Percentiles rank a stretch among this genome's conserved stretches.
phyloP scores from a whole-genome alignment of 495 filamentous ascomycete genomes.

The Trypethelium eluteriae region DNA sequence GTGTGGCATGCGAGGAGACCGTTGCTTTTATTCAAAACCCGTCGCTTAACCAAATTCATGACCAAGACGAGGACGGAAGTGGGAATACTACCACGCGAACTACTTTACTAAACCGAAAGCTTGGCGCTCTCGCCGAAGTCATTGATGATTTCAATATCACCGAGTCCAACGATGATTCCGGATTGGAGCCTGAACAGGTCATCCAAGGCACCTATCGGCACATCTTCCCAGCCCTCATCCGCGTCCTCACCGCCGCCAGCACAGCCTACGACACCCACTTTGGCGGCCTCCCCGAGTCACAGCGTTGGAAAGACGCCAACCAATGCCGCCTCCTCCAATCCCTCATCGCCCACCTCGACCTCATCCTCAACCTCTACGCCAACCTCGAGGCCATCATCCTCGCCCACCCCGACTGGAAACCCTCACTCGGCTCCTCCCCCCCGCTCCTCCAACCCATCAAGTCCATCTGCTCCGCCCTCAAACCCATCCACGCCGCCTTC shows the following conservation, averaged over 20 bases:
- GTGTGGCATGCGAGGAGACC: not conserved
- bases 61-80: not conserved
- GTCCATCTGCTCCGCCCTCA: conserved; percentile 15
- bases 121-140: not conserved
- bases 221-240: conserved; percentile 18
- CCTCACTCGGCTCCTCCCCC: not conserved
- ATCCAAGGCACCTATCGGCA: conserved; percentile 19
- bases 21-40: not conserved
- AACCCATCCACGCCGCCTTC: conserved; percentile 15
- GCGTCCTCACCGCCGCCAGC: conserved; percentile 12
- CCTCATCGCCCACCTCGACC: conserved; percentile 12
- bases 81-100: not conserved
- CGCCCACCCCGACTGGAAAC: conserved; percentile 10
- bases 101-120: not conserved
- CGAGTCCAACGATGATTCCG: conserved; percentile 2
- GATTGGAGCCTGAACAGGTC: not conserved
- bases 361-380: conserved; percentile 16
- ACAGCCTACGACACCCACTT: conserved; percentile 11
- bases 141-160: not conserved
- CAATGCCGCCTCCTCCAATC: conserved; percentile 6
- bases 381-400: not conserved
- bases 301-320: not conserved
- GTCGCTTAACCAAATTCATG: not conserved
- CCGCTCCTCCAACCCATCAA: conserved; percentile 20
- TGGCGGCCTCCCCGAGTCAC: not conserved